Evolutionary conservation across 768 basidiomycete species (phyloP), one percentile per base, ranked within the genome.

Genomic region (Termitomyces sp.): DNA sequence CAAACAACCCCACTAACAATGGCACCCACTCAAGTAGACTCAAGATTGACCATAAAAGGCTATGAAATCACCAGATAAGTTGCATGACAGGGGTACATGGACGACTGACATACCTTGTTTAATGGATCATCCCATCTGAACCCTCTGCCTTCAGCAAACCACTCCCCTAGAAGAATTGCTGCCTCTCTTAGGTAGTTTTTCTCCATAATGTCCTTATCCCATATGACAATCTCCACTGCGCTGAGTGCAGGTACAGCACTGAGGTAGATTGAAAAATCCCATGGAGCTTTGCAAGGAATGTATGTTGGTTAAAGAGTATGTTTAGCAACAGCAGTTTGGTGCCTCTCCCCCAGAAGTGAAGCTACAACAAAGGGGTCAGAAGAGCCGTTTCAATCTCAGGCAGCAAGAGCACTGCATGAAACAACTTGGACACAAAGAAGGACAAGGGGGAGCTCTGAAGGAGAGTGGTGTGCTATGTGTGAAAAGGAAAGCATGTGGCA

Each of bases 171-270:
- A 0, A 83, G 80, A 7, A 98, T 60, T 0, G 86, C 80, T 5
- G 82, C 80, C 69, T 99, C 96, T 15, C 97, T 96, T 15, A 99
- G 78, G 67, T 97, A 99, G 44, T 98, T 95, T 72, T 94, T 97
- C 64, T 78, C 81, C 63, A 93, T 67, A 60, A 90, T 74, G 69
- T 98, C 95, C 73, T 88, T 93, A 70, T 95, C 94, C 95, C 96
- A 99, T 0, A 94, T 77, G 12, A 97, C 85, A 34, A 93, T 74
- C 69, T 98, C 94, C 42, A 98, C 62, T 1, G 79, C 83, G 34
- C 88, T 87, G 5, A 90, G 77, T 44, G 76, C 30, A 0, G 19
- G 24, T 6, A 21, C 42, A 12, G 35, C 46, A 3, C 10, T 88
- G 17, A 88, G 76, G 61, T 88, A 90, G 17, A 97, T 77, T 0